Base-by-base conservation (phyloP, 169 alveolate species). In the Plasmodium relictum region DNA sequence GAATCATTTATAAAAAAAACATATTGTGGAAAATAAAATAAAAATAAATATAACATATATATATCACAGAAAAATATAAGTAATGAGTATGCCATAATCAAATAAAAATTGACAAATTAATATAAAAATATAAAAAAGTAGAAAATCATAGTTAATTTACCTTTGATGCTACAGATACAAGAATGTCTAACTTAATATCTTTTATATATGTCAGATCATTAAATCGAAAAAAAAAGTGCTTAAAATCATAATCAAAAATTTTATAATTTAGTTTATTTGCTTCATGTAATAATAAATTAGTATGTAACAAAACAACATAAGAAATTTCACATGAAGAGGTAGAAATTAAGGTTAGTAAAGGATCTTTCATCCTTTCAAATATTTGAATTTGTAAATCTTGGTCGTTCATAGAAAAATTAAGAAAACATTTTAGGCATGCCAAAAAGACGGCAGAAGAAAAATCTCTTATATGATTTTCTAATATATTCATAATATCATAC, bases 401-500 rank as follows among this genome's bases (percentile, higher is more conserved):
- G 63, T 94, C 95, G 63, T 89, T 88, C 58, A 76, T 66, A 26
- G 98, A 93, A 88, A 96, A 88, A 54, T 73, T 73, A 85, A 96
- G 70, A 76, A 95, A 96, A 91, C 97, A 93, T 76, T 94, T 93
- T 45, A 95, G 74, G 26, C 98, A 97, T 9, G 99, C 99, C 74
- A 98, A 80, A 48, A 98, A 97, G 24, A 98, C 98, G 0, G 99
- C 98, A 16, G 99, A 93, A 18, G 99, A 95, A 20, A 98, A 96
- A 93, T 97, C 98, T 88, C 97, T 97, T 52, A 98, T 93, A 86
- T 97, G 94, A 70, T 97, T 99, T 91, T 98, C 99, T 50, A 98
- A 92, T 26, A 98, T 95, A 94, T 98, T 98, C 99, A 98, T 95
- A 83, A 98, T 96, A 95, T 98, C 99, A 87, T 96, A 98, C 97